Evolutionary conservation across 176 grass and related monocot genomes (phyloP).

Genomic region (Elaeis guineensis): DNA sequence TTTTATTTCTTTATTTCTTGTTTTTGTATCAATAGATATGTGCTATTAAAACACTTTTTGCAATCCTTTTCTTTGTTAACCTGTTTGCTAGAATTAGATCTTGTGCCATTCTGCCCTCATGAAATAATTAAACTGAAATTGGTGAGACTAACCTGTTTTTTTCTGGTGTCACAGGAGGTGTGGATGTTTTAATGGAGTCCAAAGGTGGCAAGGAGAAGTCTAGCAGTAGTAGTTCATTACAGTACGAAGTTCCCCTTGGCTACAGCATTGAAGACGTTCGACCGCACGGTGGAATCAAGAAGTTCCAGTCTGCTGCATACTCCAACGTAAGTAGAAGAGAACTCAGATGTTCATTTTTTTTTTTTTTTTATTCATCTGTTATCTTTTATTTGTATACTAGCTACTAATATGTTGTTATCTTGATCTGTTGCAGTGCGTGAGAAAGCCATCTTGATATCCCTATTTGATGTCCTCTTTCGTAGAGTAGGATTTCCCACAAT

Average conservation of each 20-base stretch:
- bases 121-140: too few species aligned
- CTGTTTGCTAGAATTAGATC: too few species aligned
- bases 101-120: too few species aligned
- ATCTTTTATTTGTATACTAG: neutral
- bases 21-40: too few species aligned
- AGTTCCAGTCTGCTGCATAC: constrained; percentile 39
- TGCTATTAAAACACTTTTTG: too few species aligned
- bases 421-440: constrained; percentile 26
- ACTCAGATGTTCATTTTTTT: too few species aligned
- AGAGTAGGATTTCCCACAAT: constrained; percentile 25
- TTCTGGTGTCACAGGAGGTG: constrained; percentile 20
- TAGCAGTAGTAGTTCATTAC: constrained; percentile 26
- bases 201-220: constrained; percentile 36
- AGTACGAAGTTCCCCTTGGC: constrained; percentile 37
- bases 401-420: neutral
- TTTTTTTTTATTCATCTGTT: neutral
- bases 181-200: constrained; percentile 38
- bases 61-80: too few species aligned
- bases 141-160: neutral
- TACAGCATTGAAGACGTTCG: constrained; percentile 48
- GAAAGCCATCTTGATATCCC: constrained; percentile 33
- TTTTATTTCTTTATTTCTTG: too few species aligned
- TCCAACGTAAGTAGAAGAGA: constrained; percentile 25
- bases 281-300: constrained; percentile 40
- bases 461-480: neutral